These are phyloP conservation scores for Apophysomyces trapeziformis DNA, from an alignment of 371 early-diverging fungal genomes.

Conservation along the genomic window DNA sequence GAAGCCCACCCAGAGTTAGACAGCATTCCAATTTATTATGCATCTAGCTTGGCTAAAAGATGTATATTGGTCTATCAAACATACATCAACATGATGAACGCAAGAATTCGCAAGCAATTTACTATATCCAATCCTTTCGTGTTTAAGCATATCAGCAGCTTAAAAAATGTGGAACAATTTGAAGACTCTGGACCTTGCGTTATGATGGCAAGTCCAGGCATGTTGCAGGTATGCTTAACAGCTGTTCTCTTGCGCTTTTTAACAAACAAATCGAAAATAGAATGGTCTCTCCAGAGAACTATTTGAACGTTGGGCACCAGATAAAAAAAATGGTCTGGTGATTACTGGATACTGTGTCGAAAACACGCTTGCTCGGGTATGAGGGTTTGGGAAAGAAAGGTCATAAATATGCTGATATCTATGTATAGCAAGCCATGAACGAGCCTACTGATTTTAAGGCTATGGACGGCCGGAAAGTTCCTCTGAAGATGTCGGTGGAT, in stretches of 20 bases:
- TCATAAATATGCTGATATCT: neutral
- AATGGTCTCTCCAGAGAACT: slow-evolving; percentile 98
- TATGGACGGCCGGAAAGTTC: slow-evolving; percentile 88
- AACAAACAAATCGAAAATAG: slow-evolving; percentile 32
- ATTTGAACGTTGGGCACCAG: slow-evolving; percentile 98
- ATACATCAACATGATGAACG: slow-evolving; percentile 99
- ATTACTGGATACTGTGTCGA: slow-evolving; percentile 99
- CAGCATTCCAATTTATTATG: slow-evolving; percentile 98
- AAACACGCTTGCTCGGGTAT: slow-evolving; percentile 97
- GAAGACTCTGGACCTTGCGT: slow-evolving; percentile 99
- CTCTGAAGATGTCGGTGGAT: slow-evolving; percentile 91
- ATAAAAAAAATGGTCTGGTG: slow-evolving; percentile 95
- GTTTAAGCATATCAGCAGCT: slow-evolving; percentile 97
- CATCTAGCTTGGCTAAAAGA: slow-evolving; percentile 96
- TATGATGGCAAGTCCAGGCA: slow-evolving; percentile 99
- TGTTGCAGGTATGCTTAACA: slow-evolving; percentile 84
- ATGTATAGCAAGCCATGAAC: slow-evolving; percentile 79
- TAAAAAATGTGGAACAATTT: slow-evolving; percentile 92
- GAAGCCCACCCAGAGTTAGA: slow-evolving; percentile 94
- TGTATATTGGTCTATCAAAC: slow-evolving; percentile 99
- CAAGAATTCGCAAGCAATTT: slow-evolving; percentile 92
- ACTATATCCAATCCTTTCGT: slow-evolving; percentile 96
- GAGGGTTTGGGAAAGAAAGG: neutral
- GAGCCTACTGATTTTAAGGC: slow-evolving; percentile 95
- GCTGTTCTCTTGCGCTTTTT: neutral